Evolutionary conservation across 176 grass and related monocot species (phyloP).

Genomic region (Phyllostachys edulis): DNA sequence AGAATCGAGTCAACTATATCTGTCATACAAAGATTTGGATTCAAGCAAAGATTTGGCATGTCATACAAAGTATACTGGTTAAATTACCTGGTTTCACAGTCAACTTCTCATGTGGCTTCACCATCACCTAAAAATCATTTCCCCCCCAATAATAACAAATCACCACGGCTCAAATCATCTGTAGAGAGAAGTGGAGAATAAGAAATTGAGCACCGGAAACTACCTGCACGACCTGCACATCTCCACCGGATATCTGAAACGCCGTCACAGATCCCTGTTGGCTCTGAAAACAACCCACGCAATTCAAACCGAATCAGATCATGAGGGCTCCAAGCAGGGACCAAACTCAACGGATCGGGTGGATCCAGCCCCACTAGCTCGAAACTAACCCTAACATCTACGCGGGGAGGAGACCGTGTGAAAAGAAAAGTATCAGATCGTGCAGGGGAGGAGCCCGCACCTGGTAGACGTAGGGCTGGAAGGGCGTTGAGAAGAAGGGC

Average conservation of each 20-base stretch:
- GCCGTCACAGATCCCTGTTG: slow-evolving; percentile 67
- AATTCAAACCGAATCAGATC: slow-evolving; percentile 35
- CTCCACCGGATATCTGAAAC: slow-evolving; percentile 94
- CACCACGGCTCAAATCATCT: background rate
- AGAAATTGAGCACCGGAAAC: slow-evolving; percentile 1
- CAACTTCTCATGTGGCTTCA: slow-evolving; percentile 88
- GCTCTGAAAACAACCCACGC: slow-evolving; percentile 44
- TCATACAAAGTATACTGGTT: no score
- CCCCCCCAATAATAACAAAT: slow-evolving; percentile 10
- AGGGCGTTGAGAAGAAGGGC: slow-evolving; percentile 82
- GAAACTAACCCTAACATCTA: slow-evolving; percentile 35
- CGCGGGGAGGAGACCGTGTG: background rate
- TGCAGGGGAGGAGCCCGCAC: slow-evolving; percentile 26
- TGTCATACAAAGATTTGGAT: no score
- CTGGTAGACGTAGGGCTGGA: slow-evolving; percentile 98
- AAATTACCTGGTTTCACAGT: slow-evolving; percentile 74
- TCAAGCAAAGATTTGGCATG: no score
- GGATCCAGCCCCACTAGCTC: slow-evolving; percentile 40
- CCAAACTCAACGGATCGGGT: slow-evolving; percentile 4
- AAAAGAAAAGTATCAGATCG: slow-evolving; percentile 12
- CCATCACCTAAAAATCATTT: slow-evolving; percentile 66
- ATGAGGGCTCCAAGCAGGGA: background rate
- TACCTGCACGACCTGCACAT: slow-evolving; percentile 96
- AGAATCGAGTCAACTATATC: background rate
- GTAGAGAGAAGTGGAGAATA: background rate